Base-by-base conservation (phyloP, 139 green algal species). In the Tetratostichococcus sp. region DNA sequence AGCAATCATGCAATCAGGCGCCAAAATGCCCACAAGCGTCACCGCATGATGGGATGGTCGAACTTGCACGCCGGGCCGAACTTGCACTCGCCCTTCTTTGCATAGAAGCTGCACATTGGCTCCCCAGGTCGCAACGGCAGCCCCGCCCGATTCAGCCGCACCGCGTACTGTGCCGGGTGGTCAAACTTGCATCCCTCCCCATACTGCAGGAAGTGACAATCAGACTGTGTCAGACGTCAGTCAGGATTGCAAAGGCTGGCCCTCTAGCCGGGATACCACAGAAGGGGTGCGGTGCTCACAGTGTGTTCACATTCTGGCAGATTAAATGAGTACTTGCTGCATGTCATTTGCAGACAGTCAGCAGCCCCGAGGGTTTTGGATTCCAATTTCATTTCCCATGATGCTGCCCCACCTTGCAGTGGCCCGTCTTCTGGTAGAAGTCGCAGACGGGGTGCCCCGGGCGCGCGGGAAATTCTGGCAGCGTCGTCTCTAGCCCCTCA, bases 11-110 rank as follows among this genome's bases (percentile, higher is more conserved):
- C n/a, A n/a, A n/a, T n/a, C n/a, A n/a, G n/a, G n/a, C n/a, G n/a
- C n/a, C n/a, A n/a, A n/a, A n/a, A n/a, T n/a, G n/a, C n/a, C n/a
- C n/a, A n/a, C n/a, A n/a, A 50, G 8, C 39, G 11, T 50, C 39
- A 50, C 11, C 39, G 39, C 39, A 50, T 50, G 50, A 68, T 34
- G n/a, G 93, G 92, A 80, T 99, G 95, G 79, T 98, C 69, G 75
- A 96, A 99, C 76, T 95, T 96, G 86, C 95, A 99, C 28, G 84
- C 76, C 0, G 89, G 76, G 0, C 93, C 95, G 85, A 93, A 99
- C 69, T 95, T 95, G 88, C 95, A 99, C 2, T 83, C 69, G 11
- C 89, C 86, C 30, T 84, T 95, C 33, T 92, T 91, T 21, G 93
- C 39, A 71, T 94, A 98, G 65, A 94, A 97, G 1, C 79, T 59